Evolutionary conservation across 345 rosid genomes (phyloP).

Genomic region (Syzygium aromaticum): DNA sequence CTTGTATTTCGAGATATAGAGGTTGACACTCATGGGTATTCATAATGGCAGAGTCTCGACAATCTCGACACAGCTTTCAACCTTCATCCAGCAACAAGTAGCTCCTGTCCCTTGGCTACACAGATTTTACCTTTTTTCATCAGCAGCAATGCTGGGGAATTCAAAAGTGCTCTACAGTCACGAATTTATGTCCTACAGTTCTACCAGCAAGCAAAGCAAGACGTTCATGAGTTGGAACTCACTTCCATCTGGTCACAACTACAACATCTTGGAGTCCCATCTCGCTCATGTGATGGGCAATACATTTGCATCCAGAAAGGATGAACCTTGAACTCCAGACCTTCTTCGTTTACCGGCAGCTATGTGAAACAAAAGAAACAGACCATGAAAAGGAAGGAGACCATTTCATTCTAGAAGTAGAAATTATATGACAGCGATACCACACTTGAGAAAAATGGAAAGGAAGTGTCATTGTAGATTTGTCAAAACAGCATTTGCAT

Average conservation of each 20-base stretch:
- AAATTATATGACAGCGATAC: background rate
- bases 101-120: slow-evolving; percentile 21
- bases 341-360: slow-evolving; percentile 13
- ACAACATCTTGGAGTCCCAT: slow-evolving; percentile 80
- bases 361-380: background rate
- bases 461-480: background rate
- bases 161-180: background rate
- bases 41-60: slow-evolving; percentile 30
- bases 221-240: slow-evolving; percentile 4
- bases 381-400: background rate
- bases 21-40: slow-evolving; percentile 36
- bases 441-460: background rate
- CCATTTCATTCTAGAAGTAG: background rate
- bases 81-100: slow-evolving; percentile 36
- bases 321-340: slow-evolving; percentile 72
- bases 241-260: slow-evolving; percentile 98
- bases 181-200: background rate
- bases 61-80: slow-evolving; percentile 33
- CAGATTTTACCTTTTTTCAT: background rate
- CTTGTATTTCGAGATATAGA: slow-evolving; percentile 28
- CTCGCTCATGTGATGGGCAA: slow-evolving; percentile 89
- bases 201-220: background rate
- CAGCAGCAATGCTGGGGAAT: background rate
- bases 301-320: slow-evolving; percentile 92
- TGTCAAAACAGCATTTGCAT: background rate